Evolutionary conservation across 352 stramenopile species (phyloP), one percentile per base, ranked within the genome.

Genomic region (Phytophthora lateralis): DNA sequence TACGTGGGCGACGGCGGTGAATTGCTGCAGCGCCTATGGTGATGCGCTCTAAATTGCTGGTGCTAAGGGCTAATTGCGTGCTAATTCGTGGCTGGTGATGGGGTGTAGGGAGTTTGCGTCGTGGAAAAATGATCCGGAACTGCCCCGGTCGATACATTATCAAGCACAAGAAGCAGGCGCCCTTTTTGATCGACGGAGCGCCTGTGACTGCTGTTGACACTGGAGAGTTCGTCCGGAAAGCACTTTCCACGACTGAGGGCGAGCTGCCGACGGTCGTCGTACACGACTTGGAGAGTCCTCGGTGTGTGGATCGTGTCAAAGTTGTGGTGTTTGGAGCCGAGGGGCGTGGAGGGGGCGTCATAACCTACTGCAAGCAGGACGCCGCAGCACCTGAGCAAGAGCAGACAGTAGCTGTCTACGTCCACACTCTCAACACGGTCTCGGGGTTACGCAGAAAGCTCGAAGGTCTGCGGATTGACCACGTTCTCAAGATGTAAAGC

Each of bases 101-200:
- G 26, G 26, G 6, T 44, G 34, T 51, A 90, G 81, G 81, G 73
- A 85, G 8, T 83, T 78, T 45, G 78, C 71, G 46, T 63, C 50
- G 37, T 91, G 81, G 77, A 84, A 85, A n/a, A n/a, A 89, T 85
- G 78, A 91, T 91, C 59, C 71, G 71, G 15, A 87, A 84, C 37
- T 91, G 78, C 35, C 81, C 81, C 4, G 81, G 81, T 0, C 72
- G 78, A 4, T 91, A 89, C 65, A 77, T 85, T 27, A 74, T 89
- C 60, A 78, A 83, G 50, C 71, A 88, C 69, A 69, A 67, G 55
- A 78, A 75, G 47, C 60, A 52, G 12, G 60, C 64, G 18, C 73
- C 76, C 0, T 69, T 82, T 20, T 44, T 75, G 8, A 55, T 85
- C 17, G 44, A 67, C 18, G 64, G 57, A 12, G 46, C 58, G 7